Percentiles rank a stretch among this genome's conserved stretches.
phyloP scores from a whole-genome alignment of 1,284 basidiomycete genomes.

The Cutaneotrichosporon mucoides region DNA sequence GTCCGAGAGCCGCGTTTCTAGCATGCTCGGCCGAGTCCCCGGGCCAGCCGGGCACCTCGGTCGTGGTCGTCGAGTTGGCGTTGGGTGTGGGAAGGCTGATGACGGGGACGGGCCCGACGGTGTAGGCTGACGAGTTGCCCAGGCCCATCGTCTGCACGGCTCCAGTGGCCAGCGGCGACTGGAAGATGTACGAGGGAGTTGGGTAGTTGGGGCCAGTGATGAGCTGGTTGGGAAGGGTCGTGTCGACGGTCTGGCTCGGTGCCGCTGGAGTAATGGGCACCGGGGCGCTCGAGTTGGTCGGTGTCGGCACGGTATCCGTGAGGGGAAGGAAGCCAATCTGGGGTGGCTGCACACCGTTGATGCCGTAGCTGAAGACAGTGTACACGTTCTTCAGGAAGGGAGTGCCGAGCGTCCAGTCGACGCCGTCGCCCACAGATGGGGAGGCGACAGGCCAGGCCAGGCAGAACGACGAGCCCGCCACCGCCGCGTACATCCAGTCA shows the following conservation, averaged over 20 bases:
- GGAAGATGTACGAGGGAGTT: slow-evolving; percentile 66
- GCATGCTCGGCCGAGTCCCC: slow-evolving; percentile 6
- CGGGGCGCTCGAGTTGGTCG: neutral
- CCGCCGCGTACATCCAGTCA: slow-evolving; percentile 76
- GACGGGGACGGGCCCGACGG: slow-evolving; percentile 23
- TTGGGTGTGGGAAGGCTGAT: slow-evolving; percentile 5
- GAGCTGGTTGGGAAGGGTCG: slow-evolving; percentile 70
- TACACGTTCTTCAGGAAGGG: slow-evolving; percentile 78
- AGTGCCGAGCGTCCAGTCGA: slow-evolving; percentile 84
- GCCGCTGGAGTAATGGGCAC: slow-evolving; percentile 12
- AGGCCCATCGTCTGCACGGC: slow-evolving; percentile 38
- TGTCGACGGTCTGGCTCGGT: slow-evolving; percentile 55
- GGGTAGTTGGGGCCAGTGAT: slow-evolving; percentile 63
- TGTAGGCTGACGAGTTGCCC: slow-evolving; percentile 28
- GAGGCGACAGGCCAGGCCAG: slow-evolving; percentile 73
- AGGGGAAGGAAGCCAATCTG: slow-evolving; percentile 44
- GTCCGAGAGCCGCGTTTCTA: neutral
- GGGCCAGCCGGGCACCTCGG: slow-evolving; percentile 12
- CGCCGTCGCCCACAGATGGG: slow-evolving; percentile 65
- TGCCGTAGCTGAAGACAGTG: slow-evolving; percentile 58
- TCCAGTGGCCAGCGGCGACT: slow-evolving; percentile 47
- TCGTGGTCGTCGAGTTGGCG: neutral
- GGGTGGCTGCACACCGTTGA: slow-evolving; percentile 39
- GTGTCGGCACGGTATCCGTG: slow-evolving; percentile 5
- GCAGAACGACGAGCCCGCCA: slow-evolving; percentile 64